Base-by-base conservation (phyloP, 192 early-diverging fungal genomes). In the Coemansia sp. region DNA sequence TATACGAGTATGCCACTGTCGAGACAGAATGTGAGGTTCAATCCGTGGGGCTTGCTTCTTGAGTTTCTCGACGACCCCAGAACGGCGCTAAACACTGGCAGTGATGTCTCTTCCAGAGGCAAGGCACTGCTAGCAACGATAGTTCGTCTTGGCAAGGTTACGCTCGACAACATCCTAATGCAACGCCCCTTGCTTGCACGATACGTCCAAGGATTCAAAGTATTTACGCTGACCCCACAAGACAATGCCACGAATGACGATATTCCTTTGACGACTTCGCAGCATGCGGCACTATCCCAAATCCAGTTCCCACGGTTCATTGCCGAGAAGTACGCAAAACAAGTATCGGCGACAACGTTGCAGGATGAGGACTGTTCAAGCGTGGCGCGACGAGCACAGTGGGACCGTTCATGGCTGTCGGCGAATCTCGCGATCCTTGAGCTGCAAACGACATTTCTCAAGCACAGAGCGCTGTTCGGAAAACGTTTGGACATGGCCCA, bases 31-130 rank as follows among this genome's bases (percentile, higher is more conserved):
- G 25, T 65, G 13, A 34, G 23, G 25, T 75, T 80, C 54, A 80
- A 80, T n/a, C 77, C 77, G 3, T 80, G 77, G 77, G 49, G 65
- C 33, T 50, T 80, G 35, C n/a, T 75, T 29, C 62, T 80, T 10
- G 77, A 80, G 61, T 43, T 75, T 29, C 48, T 75, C 23, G 73
- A 81, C 23, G 73, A 75, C 43, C 59, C 73, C 13, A 69, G 77
- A 4, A 57, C 74, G 2, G 22, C 13, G 8, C 59, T 45, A 34
- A 33, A 42, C 23, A 17, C 43, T 2, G 11, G 40, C 5, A 54
- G 42, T 3, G 17, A 55, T 2, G 20, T 13, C 57, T 19, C 20
- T 42, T 38, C 43, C 17, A 34, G 55, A 36, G 55, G 55, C 33
- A 57, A 15, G 19, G 41, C 14, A 3, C n/a, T 80, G n/a, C 55